A percentile compares a stretch with the other conserved stretches of the same genome.
These are phyloP conservation scores for Paxillus involutus DNA, from an alignment of 768 basidiomycete species.

Conservation along the genomic window DNA sequence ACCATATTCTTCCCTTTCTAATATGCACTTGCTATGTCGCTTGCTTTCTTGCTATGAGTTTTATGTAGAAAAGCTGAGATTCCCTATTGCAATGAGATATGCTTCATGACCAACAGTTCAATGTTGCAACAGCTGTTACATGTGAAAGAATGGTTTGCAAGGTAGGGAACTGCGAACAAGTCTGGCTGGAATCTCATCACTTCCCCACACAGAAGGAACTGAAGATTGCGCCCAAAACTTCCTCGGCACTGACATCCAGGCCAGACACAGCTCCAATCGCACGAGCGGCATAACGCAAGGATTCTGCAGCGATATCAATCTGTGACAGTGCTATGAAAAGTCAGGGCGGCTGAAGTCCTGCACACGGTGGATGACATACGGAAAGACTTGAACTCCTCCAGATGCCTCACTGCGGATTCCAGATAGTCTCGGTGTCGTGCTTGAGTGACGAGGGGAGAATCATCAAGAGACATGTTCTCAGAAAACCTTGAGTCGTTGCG, in stretches of 20 bases:
- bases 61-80: no score
- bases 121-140: no score
- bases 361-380: conserved; percentile 19
- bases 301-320: conserved; percentile 82
- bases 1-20: conserved; percentile 1
- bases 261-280: conserved; percentile 88
- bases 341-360: conserved; percentile 1
- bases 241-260: conserved; percentile 69
- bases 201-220: conserved; percentile 90
- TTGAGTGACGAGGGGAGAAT: conserved; percentile 69
- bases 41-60: no score
- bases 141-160: not conserved
- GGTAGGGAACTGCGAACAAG: not conserved
- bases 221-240: conserved; percentile 81
- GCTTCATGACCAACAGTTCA: no score
- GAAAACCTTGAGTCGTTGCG: conserved; percentile 12
- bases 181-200: conserved; percentile 26
- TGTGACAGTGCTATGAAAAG: conserved; percentile 56
- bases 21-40: no score
- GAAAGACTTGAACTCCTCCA: conserved; percentile 31
- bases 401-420: conserved; percentile 50
- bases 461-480: conserved; percentile 18
- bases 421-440: conserved; percentile 79
- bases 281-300: conserved; percentile 80
- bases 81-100: no score